These are phyloP conservation scores for Trichoderma pleuroti DNA, from an alignment of 2,329 filamentous ascomycete genomes.

Conservation along the genomic window DNA sequence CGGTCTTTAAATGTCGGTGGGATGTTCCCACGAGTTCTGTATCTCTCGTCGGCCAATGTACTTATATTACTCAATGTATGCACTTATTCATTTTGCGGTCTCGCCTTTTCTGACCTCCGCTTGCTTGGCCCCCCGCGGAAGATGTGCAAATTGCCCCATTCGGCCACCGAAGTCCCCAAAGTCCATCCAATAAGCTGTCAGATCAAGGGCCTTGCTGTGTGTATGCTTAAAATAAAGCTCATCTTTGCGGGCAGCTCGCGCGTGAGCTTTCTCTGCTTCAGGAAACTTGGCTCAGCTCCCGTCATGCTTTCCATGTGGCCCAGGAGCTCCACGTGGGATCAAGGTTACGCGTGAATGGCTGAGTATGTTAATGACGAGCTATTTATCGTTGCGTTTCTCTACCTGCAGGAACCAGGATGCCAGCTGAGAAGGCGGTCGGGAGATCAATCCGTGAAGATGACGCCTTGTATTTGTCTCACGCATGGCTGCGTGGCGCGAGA, in stretches of 20 bases:
- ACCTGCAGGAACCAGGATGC: neutral
- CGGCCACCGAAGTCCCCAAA: neutral
- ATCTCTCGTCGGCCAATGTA: too few species aligned
- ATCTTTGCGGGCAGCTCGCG: neutral
- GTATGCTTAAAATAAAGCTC: slow-evolving; percentile 9
- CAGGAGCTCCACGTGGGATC: neutral
- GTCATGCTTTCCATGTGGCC: neutral
- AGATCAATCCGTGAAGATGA: neutral
- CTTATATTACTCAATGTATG: too few species aligned
- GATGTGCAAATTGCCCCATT: neutral
- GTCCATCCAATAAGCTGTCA: neutral
- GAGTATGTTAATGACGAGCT: neutral
- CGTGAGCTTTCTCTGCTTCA: neutral
- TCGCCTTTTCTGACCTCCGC: too few species aligned
- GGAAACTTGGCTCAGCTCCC: neutral
- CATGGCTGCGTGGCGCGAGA: too few species aligned
- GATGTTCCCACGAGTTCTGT: too few species aligned
- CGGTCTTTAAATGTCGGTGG: too few species aligned
- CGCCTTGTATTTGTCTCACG: neutral
- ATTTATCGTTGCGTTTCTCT: neutral
- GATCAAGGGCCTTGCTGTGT: neutral
- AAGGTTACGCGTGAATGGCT: neutral
- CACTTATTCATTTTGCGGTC: too few species aligned
- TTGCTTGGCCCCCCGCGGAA: neutral
- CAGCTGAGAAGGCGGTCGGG: neutral